These are phyloP conservation scores for Pyrus bretschneideri DNA, from an alignment of 306 rosid genomes.

Conservation along the genomic window DNA sequence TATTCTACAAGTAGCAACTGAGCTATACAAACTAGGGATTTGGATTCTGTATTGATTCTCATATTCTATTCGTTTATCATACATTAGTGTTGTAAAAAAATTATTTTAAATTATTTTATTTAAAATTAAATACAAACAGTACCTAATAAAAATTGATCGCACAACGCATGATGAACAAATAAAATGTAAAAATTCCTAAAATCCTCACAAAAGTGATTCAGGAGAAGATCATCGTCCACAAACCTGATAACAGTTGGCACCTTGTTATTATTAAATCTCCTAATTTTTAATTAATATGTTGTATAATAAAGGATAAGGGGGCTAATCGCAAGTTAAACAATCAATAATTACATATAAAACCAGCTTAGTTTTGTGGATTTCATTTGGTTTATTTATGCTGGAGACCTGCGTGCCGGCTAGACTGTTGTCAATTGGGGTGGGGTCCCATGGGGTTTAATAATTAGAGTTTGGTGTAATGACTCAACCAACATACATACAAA, in stretches of 20 bases:
- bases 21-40: background rate
- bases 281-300: background rate
- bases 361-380: background rate
- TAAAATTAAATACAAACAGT: no score
- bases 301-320: conserved; percentile 1
- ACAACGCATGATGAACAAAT: rapidly evolving
- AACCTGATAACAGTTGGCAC: conserved; percentile 9
- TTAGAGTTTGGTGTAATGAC: background rate
- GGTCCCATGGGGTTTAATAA: background rate
- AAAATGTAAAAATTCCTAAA: rapidly evolving
- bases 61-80: no score
- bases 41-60: no score
- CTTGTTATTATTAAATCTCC: background rate
- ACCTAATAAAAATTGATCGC: no score
- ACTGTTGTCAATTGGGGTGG: background rate
- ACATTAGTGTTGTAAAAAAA: rapidly evolving
- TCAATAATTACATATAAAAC: background rate
- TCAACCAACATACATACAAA: conserved; percentile 1
- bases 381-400: background rate
- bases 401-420: background rate
- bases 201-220: no score
- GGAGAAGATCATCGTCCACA: background rate
- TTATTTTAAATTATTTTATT: no score
- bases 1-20: background rate
- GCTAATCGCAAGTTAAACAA: background rate